phyloP scores from a whole-genome alignment of 129 eudicot genomes.

The Escallonia herrerae region DNA sequence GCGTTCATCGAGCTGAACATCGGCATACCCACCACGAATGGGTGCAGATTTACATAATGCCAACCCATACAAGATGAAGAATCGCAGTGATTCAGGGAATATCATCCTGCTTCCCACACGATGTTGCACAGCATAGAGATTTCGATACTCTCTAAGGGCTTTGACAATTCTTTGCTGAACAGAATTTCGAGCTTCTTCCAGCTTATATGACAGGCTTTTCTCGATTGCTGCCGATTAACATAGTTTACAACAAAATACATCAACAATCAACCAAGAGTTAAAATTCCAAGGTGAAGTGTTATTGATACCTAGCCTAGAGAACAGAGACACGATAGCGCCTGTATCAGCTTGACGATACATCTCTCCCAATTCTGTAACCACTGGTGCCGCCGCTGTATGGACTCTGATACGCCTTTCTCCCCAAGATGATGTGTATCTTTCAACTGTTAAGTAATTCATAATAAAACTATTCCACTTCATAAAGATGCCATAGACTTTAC shows the following conservation, averaged over 20 bases:
- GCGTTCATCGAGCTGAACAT: constrained; percentile 86
- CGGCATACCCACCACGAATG: constrained; percentile 89
- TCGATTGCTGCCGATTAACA: constrained; percentile 66
- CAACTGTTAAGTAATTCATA: constrained; percentile 40
- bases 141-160: constrained; percentile 86
- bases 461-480: background rate
- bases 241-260: background rate
- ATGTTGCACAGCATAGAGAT: constrained; percentile 82
- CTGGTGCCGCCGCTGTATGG: constrained; percentile 97
- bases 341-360: constrained; percentile 98
- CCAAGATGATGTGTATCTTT: constrained; percentile 90
- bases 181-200: constrained; percentile 79
- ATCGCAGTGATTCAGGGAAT: constrained; percentile 88
- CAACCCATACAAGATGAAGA: constrained; percentile 68
- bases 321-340: constrained; percentile 80
- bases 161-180: constrained; percentile 71
- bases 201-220: constrained; percentile 69
- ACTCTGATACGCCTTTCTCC: constrained; percentile 99
- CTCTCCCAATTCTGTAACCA: constrained; percentile 90
- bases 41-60: constrained; percentile 72
- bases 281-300: constrained; percentile 2
- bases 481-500: no score
- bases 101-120: constrained; percentile 87
- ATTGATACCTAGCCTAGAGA: constrained; percentile 73
- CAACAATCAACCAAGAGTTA: background rate